These are phyloP conservation scores for Calendula officinalis DNA, from an alignment of 129 eudicot genomes.

Conservation along the genomic window DNA sequence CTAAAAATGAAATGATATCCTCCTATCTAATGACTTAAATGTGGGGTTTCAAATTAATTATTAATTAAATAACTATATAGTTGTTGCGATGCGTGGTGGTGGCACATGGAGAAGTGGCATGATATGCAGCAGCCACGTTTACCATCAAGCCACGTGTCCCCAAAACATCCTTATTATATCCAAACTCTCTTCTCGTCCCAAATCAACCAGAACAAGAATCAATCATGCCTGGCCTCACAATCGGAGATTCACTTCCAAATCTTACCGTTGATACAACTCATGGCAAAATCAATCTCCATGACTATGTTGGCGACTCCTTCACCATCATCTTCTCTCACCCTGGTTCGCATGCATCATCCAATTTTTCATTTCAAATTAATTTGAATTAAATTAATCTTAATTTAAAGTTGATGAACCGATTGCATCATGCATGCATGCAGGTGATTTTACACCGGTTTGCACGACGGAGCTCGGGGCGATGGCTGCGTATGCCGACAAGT, in stretches of 20 bases:
- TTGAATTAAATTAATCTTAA: no score
- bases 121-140: conserved; percentile 25
- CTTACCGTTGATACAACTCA: conserved; percentile 70
- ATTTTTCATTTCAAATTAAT: neutral
- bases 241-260: conserved; percentile 78
- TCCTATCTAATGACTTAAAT: no score
- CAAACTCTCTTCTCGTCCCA: no score
- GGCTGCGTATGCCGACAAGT: conserved; percentile 80
- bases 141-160: conserved; percentile 23
- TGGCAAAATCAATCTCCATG: conserved; percentile 69
- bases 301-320: conserved; percentile 55
- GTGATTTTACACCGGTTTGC: conserved; percentile 94
- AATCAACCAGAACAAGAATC: neutral
- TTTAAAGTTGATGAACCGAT: no score
- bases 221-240: conserved; percentile 86
- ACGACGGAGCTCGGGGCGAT: conserved; percentile 80
- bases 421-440: conserved; percentile 34
- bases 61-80: no score
- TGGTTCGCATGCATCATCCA: conserved; percentile 37
- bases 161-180: neutral
- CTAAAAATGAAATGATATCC: no score
- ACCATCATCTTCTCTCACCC: conserved; percentile 91
- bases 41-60: no score
- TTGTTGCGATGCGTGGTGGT: no score
- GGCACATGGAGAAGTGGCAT: conserved; percentile 20